These are phyloP conservation scores for Ganoderma leucocontextum DNA, from an alignment of 1,284 basidiomycete species.

Conservation along the genomic window DNA sequence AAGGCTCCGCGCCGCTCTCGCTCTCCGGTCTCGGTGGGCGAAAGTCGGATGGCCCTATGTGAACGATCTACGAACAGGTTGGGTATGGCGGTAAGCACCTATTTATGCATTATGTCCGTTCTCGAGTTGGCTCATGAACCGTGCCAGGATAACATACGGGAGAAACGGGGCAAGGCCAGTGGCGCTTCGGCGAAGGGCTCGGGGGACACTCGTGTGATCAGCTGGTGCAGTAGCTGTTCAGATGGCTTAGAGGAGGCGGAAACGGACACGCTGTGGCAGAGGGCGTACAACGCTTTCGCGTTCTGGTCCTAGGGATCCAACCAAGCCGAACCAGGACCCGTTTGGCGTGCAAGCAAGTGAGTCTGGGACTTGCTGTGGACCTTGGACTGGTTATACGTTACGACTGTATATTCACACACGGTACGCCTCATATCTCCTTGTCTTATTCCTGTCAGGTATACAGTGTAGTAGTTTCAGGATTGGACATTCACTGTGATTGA, in stretches of 20 bases:
- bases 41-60: background rate
- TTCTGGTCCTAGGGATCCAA: background rate
- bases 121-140: background rate
- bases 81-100: background rate
- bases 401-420: background rate
- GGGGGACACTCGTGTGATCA: background rate
- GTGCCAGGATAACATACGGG: background rate
- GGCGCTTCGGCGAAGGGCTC: background rate
- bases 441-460: too few relatives aligned
- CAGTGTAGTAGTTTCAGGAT: too few relatives aligned
- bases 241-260: background rate
- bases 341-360: background rate
- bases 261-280: constrained; percentile 5
- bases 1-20: constrained; percentile 6
- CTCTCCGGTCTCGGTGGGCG: background rate
- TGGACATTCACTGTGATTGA: too few relatives aligned
- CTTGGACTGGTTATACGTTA: background rate
- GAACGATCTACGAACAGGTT: background rate
- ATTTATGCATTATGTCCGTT: too few relatives aligned
- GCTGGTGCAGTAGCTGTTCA: constrained; percentile 8
- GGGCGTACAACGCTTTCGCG: background rate
- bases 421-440: too few relatives aligned
- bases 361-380: background rate
- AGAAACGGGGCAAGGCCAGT: too few relatives aligned
- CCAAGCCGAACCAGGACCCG: background rate